Evolutionary conservation across 257 asterid species (phyloP).

Genomic region (Echites panduratus): DNA sequence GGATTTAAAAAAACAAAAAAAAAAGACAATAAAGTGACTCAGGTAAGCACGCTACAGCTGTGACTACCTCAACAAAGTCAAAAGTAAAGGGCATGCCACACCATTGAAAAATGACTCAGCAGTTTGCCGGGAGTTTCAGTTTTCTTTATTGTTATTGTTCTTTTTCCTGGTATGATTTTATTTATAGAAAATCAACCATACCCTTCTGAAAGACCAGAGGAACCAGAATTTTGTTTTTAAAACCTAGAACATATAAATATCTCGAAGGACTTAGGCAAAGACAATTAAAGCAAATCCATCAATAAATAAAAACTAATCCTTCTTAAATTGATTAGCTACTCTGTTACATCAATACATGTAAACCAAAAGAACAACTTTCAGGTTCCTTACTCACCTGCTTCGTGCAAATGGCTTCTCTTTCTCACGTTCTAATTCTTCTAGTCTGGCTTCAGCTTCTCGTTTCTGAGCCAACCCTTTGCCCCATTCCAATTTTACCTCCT

Average conservation of each 20-base stretch:
- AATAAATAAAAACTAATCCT: too few species aligned
- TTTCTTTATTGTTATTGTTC: background rate
- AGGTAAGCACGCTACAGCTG: background rate
- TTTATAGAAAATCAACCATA: background rate
- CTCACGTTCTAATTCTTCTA: conserved; percentile 70
- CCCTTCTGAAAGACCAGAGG: background rate
- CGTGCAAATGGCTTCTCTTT: conserved; percentile 95
- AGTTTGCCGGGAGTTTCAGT: background rate
- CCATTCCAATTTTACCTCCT: conserved; percentile 94
- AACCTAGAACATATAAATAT: background rate
- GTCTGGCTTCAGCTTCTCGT: conserved; percentile 77
- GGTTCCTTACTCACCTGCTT: conserved; percentile 42
- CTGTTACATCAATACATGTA: background rate
- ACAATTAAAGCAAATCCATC: background rate
- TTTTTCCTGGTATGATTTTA: background rate
- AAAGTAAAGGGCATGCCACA: background rate
- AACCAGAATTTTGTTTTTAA: background rate
- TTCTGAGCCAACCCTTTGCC: conserved; percentile 91
- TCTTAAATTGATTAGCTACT: background rate
- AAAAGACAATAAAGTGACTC: too few species aligned
- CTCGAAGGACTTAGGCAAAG: background rate
- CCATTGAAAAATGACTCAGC: background rate
- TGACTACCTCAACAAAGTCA: background rate
- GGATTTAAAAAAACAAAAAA: background rate
- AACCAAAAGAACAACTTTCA: background rate